Base-by-base conservation (phyloP, 805 yeast species). In the Groenewaldozyma tartarivorans region DNA sequence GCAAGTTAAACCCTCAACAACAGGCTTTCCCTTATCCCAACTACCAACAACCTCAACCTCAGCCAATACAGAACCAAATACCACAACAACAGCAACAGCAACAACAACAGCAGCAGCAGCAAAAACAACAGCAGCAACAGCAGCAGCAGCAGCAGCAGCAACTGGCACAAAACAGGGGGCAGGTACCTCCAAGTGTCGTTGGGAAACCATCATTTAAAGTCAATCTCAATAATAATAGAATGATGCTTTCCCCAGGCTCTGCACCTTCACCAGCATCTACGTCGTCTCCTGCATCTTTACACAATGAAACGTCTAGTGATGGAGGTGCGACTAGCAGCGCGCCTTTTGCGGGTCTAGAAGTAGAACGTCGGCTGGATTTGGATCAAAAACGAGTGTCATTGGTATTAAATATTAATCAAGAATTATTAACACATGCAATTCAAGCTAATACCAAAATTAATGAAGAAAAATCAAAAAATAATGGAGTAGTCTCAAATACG, bases 381-480 rank as follows among this genome's bases (percentile, higher is more conserved):
- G 60, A 56, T 33, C 48, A 49, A 33, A 45, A 45, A 39, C 56
- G 62, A 19, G 52, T 57, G 11, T 17, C 48, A 7, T 40, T 58
- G 24, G 44, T 58, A 30, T 48, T 56, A 22, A 61, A 58, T 31
- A 57, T 58, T 44, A 58, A 58, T 45, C 46, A 46, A 21, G 60
- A 57, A 36, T 49, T 58, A 15, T 39, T 58, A 27, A 47, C 49
- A 36, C 46, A 46, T 37, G 53, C 56, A 18, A 43, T 48, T 3
- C 20, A n/a, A 9, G 15, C 49, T 3, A 35, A 47, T 38, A 36
- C 34, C 15, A 40, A 44, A 16, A 9, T 24, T 19, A 44, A 44
- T 4, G 19, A 15, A 15, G 11, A 44, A 7, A 35, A 47, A 36
- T 33, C 39, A 18, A 42, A 46, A 19, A 42, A 42, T 18, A 36